A percentile compares a stretch with the other conserved stretches of the same genome.
Conservation (phyloP, 1,284 basidiomycete species). For the Sporisorium exsertum region DNA sequence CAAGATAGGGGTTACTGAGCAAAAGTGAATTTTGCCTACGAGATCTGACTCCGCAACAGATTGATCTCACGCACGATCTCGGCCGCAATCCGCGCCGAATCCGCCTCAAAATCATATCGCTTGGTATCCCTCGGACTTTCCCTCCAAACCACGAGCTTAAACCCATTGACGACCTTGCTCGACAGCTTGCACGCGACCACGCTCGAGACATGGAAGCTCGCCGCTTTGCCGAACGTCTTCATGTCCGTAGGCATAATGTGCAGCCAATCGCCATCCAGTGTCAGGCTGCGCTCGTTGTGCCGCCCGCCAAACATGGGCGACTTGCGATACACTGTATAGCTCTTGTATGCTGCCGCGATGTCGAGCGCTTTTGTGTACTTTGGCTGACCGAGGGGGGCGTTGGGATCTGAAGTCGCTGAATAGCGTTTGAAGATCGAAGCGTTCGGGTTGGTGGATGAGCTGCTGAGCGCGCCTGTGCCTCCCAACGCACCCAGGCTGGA, state of each 20-base stretch:
- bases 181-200: slow-evolving; percentile 86
- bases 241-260: slow-evolving; percentile 74
- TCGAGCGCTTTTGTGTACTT: slow-evolving; percentile 69
- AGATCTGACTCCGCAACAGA: slow-evolving; percentile 36
- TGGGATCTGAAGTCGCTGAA: slow-evolving; percentile 77
- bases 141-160: slow-evolving; percentile 83
- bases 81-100: slow-evolving; percentile 83
- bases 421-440: slow-evolving; percentile 72
- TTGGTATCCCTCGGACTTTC: slow-evolving; percentile 78
- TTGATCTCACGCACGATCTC: slow-evolving; percentile 69
- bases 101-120: slow-evolving; percentile 97
- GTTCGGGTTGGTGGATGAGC: slow-evolving; percentile 84
- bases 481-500: slow-evolving; percentile 48
- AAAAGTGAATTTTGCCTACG: slow-evolving; percentile 7
- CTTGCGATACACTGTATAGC: slow-evolving; percentile 93
- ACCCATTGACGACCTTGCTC: slow-evolving; percentile 81
- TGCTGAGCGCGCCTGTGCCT: slow-evolving; percentile 69
- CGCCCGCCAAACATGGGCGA: slow-evolving; percentile 80
- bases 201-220: slow-evolving; percentile 90
- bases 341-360: slow-evolving; percentile 77
- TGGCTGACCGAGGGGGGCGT: slow-evolving; percentile 71
- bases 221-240: slow-evolving; percentile 72
- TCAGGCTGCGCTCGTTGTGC: slow-evolving; percentile 88
- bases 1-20: slow-evolving; percentile 19
- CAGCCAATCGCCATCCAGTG: slow-evolving; percentile 94